Evolutionary conservation across 1,139 yeast species (phyloP).

Genomic region (Kurtzmaniella quercitrusa): DNA sequence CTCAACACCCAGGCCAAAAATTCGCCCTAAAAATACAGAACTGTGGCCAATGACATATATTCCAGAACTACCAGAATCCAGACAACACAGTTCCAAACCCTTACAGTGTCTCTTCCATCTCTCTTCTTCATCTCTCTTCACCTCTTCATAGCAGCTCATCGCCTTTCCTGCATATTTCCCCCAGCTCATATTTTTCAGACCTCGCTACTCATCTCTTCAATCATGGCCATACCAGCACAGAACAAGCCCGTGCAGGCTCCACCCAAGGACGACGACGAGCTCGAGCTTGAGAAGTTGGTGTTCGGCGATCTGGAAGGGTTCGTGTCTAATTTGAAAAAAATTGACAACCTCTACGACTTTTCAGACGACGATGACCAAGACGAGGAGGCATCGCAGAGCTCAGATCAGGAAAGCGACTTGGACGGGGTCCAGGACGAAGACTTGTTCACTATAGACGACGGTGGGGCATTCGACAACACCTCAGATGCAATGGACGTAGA

Average conservation of each 20-base stretch:
- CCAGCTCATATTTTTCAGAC: not conserved
- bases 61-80: too few species aligned
- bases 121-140: too few species aligned
- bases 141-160: not conserved
- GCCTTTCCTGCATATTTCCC: not conserved
- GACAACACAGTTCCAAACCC: too few species aligned
- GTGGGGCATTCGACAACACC: constrained; percentile 28
- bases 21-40: too few species aligned
- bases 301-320: constrained; percentile 88
- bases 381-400: constrained; percentile 12
- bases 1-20: too few species aligned
- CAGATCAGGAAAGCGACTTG: constrained; percentile 23
- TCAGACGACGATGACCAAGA: constrained; percentile 42
- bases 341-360: constrained; percentile 52
- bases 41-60: too few species aligned
- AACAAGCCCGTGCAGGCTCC: constrained; percentile 25
- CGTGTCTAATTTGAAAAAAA: constrained; percentile 56
- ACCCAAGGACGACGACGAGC: constrained; percentile 80
- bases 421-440: constrained; percentile 53
- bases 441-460: constrained; percentile 62
- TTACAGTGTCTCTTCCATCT: too few species aligned
- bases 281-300: constrained; percentile 73
- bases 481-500: constrained; percentile 39
- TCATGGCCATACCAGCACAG: not conserved
- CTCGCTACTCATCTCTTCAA: not conserved